Base-by-base conservation (phyloP, 371 early-diverging fungal genomes). In the Mucor mucedo region DNA sequence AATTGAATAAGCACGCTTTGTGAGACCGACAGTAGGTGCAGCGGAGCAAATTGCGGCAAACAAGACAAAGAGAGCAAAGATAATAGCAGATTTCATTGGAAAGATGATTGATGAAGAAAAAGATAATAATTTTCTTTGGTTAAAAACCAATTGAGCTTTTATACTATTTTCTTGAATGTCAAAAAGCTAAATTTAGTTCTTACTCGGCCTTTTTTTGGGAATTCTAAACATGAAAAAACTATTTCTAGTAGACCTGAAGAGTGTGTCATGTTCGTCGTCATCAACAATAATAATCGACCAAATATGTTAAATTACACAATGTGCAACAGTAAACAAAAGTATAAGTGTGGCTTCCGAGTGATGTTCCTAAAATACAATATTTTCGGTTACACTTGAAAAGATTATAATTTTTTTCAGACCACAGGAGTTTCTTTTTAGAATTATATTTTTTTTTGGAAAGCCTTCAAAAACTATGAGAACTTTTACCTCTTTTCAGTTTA, bases 1-100 rank as follows among this genome's bases (percentile, higher is more conserved):
- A 32, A 67, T 57, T 2, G 52, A 21, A 16, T 67, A 67, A 52
- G 49, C 47, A 45, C 64, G 58, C 32, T 52, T 58, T 28, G 50
- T 13, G 28, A 47, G 21, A 21, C 35, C 35, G 10, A 27, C 32
- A 6, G 57, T 44, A 42, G 63, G 63, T 0, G 56, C 7, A 50
- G 63, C 63, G 16, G 56, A 21, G 33, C 44, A 33, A 16, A 63
- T 27, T 41, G 41, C 28, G 9, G 42, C 38, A 3, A 61, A 28
- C 0, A 61, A 42, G 9, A 55, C 61, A 9, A 55, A 35, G 41
- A 66, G 41, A 49, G 50, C 44, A 32, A 58, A 45, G 39, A 67
- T 33, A 49, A 58, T 38, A 28, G 49, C 10, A 14, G 44, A 53
- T 54, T 53, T 61, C 61, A 61, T 41, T 47, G 8, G 45, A 21